A percentile compares a stretch with the other conserved stretches of the same genome.
phyloP scores from a whole-genome alignment of 1,284 basidiomycete species.

The Ceratobasidium sp. region DNA sequence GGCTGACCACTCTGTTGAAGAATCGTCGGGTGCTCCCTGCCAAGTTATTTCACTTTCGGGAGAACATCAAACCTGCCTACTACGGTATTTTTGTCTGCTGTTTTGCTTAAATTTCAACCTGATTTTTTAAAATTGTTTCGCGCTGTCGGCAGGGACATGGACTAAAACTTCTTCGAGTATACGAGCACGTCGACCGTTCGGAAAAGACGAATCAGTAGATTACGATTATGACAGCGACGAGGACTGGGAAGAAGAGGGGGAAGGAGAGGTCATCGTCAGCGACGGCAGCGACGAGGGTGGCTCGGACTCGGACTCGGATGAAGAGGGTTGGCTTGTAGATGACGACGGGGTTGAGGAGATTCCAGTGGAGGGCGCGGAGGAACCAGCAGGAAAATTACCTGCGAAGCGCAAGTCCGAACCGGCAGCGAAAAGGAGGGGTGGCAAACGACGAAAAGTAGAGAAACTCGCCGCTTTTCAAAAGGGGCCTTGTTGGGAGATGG shows the following conservation, averaged over 20 bases:
- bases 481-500: conserved; percentile 79
- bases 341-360: conserved; percentile 48
- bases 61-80: conserved; percentile 84
- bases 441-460: conserved; percentile 74
- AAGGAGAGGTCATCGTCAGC: conserved; percentile 46
- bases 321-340: conserved; percentile 47
- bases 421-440: conserved; percentile 53
- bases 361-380: conserved; percentile 25
- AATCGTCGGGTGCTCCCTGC: conserved; percentile 70
- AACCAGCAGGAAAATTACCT: conserved; percentile 32
- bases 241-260: conserved; percentile 49
- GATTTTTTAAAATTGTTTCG: conserved; percentile 1
- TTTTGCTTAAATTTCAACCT: not conserved
- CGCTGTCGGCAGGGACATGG: conserved; percentile 66
- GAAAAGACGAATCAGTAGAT: conserved; percentile 75
- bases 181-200: conserved; percentile 78
- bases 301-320: conserved; percentile 44
- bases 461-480: conserved; percentile 80
- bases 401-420: conserved; percentile 49
- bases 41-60: conserved; percentile 79
- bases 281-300: conserved; percentile 44
- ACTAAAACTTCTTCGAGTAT: conserved; percentile 76
- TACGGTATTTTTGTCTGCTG: conserved; percentile 61
- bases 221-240: conserved; percentile 67
- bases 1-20: conserved; percentile 64